phyloP scores from a whole-genome alignment of 1,284 basidiomycete species.

The Inonotus obliquus region DNA sequence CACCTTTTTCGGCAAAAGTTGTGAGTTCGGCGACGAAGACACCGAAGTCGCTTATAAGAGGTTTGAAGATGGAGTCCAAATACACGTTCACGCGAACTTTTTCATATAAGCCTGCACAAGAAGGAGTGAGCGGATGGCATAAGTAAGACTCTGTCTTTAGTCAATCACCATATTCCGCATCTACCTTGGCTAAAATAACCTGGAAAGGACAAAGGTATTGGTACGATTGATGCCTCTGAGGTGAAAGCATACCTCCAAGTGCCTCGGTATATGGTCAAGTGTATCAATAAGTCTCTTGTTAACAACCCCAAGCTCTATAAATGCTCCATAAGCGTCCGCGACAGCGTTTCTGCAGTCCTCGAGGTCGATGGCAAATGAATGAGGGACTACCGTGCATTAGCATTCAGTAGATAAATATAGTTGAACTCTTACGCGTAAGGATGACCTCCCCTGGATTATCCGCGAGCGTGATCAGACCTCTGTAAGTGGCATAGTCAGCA shows the following conservation, averaged over 20 bases:
- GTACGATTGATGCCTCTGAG: not conserved
- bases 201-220: not conserved
- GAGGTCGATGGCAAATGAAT: not conserved
- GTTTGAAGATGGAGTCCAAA: not conserved
- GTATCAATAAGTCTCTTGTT: not conserved
- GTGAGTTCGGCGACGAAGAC: not conserved
- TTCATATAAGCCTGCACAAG: too few species aligned
- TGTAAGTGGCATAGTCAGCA: too few species aligned
- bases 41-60: not conserved
- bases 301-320: not conserved
- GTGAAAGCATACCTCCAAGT: not conserved
- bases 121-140: not conserved
- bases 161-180: not conserved
- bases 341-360: not conserved
- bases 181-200: not conserved
- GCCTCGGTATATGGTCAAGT: not conserved
- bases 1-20: slow-evolving; percentile 1
- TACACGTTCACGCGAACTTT: not conserved
- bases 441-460: too few species aligned
- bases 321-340: not conserved
- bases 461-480: too few species aligned
- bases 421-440: too few species aligned
- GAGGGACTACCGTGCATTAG: too few species aligned
- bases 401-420: too few species aligned
- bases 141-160: not conserved